Conservation (phyloP, 1,284 basidiomycete species). For the Volvariella volvacea region DNA sequence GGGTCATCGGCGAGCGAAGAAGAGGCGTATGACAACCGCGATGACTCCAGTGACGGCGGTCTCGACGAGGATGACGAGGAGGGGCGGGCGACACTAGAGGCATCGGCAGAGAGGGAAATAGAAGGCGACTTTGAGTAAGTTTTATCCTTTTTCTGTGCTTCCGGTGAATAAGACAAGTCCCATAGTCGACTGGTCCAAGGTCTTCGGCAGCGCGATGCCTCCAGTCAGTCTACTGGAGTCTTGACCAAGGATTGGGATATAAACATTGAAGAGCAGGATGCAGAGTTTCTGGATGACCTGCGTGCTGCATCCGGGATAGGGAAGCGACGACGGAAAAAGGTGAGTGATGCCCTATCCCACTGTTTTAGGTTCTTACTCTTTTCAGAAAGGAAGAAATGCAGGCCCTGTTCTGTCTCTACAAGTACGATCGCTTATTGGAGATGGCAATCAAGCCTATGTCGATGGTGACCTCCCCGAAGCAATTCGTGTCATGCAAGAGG, state of each 20-base stretch:
- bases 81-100: constrained; percentile 8
- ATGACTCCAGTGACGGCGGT: constrained; percentile 11
- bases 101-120: constrained; percentile 30
- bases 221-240: constrained; percentile 35
- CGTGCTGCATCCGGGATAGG: constrained; percentile 67
- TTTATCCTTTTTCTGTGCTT: neutral
- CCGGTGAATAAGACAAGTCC: constrained; percentile 5
- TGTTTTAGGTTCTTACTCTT: neutral
- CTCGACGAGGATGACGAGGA: constrained; percentile 11
- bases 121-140: constrained; percentile 43
- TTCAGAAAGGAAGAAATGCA: constrained; percentile 27
- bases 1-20: neutral
- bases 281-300: constrained; percentile 63
- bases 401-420: constrained; percentile 72
- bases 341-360: constrained; percentile 13
- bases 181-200: constrained; percentile 55
- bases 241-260: constrained; percentile 65
- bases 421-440: constrained; percentile 75
- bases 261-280: constrained; percentile 56
- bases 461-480: constrained; percentile 65
- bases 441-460: constrained; percentile 86
- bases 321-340: constrained; percentile 44
- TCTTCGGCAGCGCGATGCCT: constrained; percentile 47
- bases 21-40: constrained; percentile 2
- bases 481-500: constrained; percentile 80